Percentiles rank a stretch among this genome's conserved stretches.
Evolutionary conservation across 2,329 filamentous ascomycete species (phyloP).

Genomic region (Monilinia vaccinii-corymbosi): DNA sequence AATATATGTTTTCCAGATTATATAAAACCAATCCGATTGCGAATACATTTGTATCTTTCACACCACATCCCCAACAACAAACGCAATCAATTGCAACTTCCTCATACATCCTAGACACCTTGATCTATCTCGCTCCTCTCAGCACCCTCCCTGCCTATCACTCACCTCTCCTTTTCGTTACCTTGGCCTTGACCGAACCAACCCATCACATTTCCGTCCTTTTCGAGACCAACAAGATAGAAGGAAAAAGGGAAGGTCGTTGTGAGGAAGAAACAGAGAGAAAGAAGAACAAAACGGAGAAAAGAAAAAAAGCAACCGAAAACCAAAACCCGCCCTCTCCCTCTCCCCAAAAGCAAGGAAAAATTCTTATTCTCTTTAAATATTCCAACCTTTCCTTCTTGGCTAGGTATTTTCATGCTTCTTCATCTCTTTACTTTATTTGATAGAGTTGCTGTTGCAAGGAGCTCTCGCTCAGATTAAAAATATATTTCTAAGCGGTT

Average conservation of each 20-base stretch:
- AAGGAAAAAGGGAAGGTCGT: not conserved
- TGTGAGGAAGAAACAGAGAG: not conserved
- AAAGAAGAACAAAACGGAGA: not conserved
- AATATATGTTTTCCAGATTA: too few relatives aligned
- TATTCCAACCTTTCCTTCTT: not conserved
- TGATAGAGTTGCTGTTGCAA: not conserved
- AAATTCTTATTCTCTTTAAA: not conserved
- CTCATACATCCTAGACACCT: too few relatives aligned
- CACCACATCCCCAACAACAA: too few relatives aligned
- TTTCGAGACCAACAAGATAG: too few relatives aligned
- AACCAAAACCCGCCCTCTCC: not conserved
- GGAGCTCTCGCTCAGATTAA: not conserved
- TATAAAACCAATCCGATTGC: too few relatives aligned
- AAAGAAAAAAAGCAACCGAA: not conserved
- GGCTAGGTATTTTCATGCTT: too few relatives aligned
- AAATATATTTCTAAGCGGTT: constrained; percentile 2
- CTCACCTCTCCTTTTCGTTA: not conserved
- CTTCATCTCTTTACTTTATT: not conserved
- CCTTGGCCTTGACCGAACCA: too few relatives aligned
- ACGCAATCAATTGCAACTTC: too few relatives aligned
- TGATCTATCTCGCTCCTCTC: too few relatives aligned
- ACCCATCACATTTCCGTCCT: too few relatives aligned
- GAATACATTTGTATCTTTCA: too few relatives aligned
- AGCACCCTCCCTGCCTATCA: too few relatives aligned
- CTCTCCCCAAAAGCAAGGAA: not conserved